phyloP scores from a whole-genome alignment of 345 rosid genomes.

The Abelmoschus esculentus region DNA sequence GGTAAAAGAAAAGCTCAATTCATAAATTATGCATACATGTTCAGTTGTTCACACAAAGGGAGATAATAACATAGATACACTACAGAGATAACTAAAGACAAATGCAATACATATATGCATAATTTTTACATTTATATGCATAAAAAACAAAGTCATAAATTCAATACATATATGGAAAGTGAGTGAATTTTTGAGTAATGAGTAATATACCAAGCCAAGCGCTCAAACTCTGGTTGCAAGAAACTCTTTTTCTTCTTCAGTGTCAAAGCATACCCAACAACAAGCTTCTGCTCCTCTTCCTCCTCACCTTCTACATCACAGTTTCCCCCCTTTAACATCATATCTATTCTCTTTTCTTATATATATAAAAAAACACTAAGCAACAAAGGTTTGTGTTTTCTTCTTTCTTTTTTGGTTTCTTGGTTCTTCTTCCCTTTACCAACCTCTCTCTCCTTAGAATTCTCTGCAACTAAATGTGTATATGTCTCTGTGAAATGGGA shows the following conservation, averaged over 20 bases:
- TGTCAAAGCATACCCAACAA: conserved; percentile 88
- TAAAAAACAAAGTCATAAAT: neutral
- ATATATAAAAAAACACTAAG: no score
- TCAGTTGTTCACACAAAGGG: neutral
- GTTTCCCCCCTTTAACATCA: conserved; percentile 47
- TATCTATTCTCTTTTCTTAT: conserved; percentile 11
- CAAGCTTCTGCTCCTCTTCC: conserved; percentile 32
- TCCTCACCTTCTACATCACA: conserved; percentile 17
- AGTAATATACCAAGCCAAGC: conserved; percentile 48
- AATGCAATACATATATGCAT: neutral
- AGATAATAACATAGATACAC: neutral
- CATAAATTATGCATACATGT: neutral
- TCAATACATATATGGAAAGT: neutral
- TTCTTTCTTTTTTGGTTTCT: neutral
- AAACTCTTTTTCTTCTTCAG: conserved; percentile 87
- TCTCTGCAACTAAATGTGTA: neutral
- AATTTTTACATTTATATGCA: neutral
- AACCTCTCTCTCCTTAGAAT: neutral
- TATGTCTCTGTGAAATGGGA: neutral
- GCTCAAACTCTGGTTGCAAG: conserved; percentile 78
- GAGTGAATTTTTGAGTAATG: neutral
- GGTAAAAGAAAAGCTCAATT: neutral
- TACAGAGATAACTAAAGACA: neutral
- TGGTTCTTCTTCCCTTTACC: neutral
- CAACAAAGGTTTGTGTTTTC: neutral